A percentile compares a stretch with the other conserved stretches of the same genome.
Evolutionary conservation across 1,139 yeast species (phyloP).

Genomic region (Saccharomyces pastorianus): DNA sequence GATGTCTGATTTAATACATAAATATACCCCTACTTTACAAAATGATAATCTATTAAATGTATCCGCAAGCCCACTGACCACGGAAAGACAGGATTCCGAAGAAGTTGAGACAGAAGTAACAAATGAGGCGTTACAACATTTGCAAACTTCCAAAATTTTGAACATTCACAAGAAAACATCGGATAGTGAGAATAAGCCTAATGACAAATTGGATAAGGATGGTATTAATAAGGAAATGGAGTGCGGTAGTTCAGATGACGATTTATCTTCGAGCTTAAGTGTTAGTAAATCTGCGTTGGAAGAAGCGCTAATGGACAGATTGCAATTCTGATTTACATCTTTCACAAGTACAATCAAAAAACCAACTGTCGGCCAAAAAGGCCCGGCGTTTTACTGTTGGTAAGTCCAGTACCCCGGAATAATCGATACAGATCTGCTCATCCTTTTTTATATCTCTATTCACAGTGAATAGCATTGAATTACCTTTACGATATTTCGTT

Average conservation of each 20-base stretch:
- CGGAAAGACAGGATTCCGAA: background rate
- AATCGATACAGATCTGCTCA: slow-evolving; percentile 55
- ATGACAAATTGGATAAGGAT: slow-evolving; percentile 1
- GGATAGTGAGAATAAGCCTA: slow-evolving; percentile 6
- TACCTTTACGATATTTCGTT: slow-evolving; percentile 31
- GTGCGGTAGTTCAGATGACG: slow-evolving; percentile 15
- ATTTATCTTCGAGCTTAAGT: slow-evolving; percentile 30
- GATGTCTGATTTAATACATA: background rate
- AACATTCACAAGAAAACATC: slow-evolving; percentile 10
- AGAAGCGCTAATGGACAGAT: slow-evolving; percentile 36
- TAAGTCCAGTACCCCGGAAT: slow-evolving; percentile 46
- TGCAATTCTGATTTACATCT: slow-evolving; percentile 35
- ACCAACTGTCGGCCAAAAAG: slow-evolving; percentile 48
- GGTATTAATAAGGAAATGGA: background rate
- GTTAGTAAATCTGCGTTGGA: slow-evolving; percentile 40
- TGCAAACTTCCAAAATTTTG: slow-evolving; percentile 24
- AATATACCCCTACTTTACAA: background rate
- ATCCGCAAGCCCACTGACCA: background rate
- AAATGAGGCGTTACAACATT: slow-evolving; percentile 15
- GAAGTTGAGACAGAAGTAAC: slow-evolving; percentile 8
- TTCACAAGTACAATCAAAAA: slow-evolving; percentile 49
- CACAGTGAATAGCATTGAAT: slow-evolving; percentile 34
- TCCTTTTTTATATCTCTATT: slow-evolving; percentile 33
- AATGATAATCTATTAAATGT: background rate
- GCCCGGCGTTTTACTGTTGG: slow-evolving; percentile 38